Base-by-base conservation (phyloP, 768 basidiomycete genomes). In the Boletus reticulatus region DNA sequence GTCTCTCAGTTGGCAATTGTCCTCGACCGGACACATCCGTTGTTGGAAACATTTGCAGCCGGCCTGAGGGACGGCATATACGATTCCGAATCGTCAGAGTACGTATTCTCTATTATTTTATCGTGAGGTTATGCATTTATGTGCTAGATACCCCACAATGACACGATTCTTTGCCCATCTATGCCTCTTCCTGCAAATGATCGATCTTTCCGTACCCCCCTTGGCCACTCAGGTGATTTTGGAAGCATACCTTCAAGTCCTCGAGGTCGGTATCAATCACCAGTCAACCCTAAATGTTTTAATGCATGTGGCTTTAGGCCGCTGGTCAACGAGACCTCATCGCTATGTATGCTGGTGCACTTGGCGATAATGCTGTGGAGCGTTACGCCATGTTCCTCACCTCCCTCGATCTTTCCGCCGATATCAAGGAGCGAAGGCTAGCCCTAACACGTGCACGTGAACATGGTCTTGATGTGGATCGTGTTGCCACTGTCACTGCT, bases 161-260 rank as follows among this genome's bases (percentile, higher is more conserved):
- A 84, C 83, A 43, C 87, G 94, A 4, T 99, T 98, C 75, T 97
- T 96, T 65, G 89, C 94, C 0, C 96, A 99, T 66, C 75, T 98
- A 22, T 92, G 92, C 60, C 84, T 98, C 31, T 93, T 87, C 73
- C 78, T 97, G 4, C 85, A 89, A 58, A 83, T 93, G 73, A 89
- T 97, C 36, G 87, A 88, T 48, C 73, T 87, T 36, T 69, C 83
- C 0, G 82, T 92, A 0, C 89, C 94, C 0, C 84, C 87, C 2
- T 70, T 84, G 13, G 84, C 91, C 0, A 87, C 84, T 0, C 92
- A 96, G 65, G 73, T 81, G 31, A 92, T 99, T 49, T 74, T 98
- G 27, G 90, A 96, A 66, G 84, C 89, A 0, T 99, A 98, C 67
- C 81, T 98, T 6, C 83, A 84, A 56, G 88, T 94, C 4, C 81